Percentiles rank a stretch among this genome's conserved stretches.
Conservation (phyloP, 441 rosid species). For the Pelargonium citronellum region DNA sequence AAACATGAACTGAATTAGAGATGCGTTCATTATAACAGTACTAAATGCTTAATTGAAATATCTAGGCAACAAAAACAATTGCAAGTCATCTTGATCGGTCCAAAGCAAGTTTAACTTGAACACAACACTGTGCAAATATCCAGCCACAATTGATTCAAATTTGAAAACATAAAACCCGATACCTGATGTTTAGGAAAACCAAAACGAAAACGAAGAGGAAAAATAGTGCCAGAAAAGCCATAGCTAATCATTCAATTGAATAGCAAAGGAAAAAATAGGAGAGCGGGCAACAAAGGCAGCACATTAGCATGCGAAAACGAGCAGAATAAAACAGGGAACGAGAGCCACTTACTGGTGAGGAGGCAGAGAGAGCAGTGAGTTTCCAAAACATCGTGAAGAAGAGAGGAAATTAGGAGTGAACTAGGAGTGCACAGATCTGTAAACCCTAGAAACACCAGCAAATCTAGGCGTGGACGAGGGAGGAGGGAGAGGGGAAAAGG, state of each 20-base stretch:
- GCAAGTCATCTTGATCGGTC: slow-evolving; percentile 2
- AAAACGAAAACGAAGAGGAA: too few species aligned
- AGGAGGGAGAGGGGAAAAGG: background rate
- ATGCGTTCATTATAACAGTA: background rate
- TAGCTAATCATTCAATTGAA: background rate
- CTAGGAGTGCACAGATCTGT: background rate
- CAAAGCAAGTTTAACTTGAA: background rate
- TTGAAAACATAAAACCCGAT: too few species aligned
- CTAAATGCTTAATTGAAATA: background rate
- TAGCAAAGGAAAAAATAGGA: background rate
- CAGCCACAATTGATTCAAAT: background rate
- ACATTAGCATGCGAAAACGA: slow-evolving; percentile 1
- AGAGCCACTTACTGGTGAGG: slow-evolving; percentile 1
- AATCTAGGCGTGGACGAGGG: background rate
- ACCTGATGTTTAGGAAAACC: too few species aligned
- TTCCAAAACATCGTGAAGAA: slow-evolving; percentile 10
- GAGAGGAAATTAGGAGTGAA: too few species aligned
- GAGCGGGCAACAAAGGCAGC: background rate
- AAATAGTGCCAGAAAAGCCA: too few species aligned
- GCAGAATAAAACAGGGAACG: background rate
- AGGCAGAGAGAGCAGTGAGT: slow-evolving; percentile 8
- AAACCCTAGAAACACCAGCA: slow-evolving; percentile 5
- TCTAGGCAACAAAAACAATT: background rate
- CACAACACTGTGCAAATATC: background rate
- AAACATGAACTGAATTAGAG: background rate